phyloP scores from a whole-genome alignment of 2,329 filamentous ascomycete species.

The Ophiostoma ips region DNA sequence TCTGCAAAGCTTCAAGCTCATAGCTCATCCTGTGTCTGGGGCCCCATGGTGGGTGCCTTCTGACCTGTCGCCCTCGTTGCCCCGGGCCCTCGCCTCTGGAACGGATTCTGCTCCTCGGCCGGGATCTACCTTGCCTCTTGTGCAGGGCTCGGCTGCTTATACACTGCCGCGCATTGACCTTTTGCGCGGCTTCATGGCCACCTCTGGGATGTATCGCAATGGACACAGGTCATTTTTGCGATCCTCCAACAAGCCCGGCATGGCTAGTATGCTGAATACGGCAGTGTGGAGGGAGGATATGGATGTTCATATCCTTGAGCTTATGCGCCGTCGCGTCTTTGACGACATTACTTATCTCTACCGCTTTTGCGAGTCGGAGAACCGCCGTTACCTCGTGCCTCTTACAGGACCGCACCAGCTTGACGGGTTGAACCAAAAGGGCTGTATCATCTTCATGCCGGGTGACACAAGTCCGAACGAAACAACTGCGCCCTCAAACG shows the following conservation, averaged over 20 bases:
- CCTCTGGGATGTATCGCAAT: slow-evolving; percentile 11
- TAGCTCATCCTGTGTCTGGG: slow-evolving; percentile 38
- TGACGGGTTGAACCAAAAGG: background rate
- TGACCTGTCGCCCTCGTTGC: slow-evolving; percentile 3
- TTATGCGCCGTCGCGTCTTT: slow-evolving; percentile 33
- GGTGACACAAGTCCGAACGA: no score
- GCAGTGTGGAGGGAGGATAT: slow-evolving; percentile 41
- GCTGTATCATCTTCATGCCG: slow-evolving; percentile 6
- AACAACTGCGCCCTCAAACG: background rate
- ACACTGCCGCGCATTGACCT: slow-evolving; percentile 22
- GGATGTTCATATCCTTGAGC: slow-evolving; percentile 34
- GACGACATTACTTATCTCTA: slow-evolving; percentile 31
- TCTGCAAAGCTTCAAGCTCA: slow-evolving; percentile 45
- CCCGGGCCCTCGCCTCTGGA: background rate
- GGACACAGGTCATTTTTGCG: slow-evolving; percentile 5
- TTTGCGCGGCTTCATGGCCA: slow-evolving; percentile 15
- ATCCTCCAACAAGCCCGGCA: background rate
- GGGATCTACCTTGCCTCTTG: background rate
- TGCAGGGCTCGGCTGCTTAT: slow-evolving; percentile 15
- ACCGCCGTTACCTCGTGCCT: slow-evolving; percentile 27
- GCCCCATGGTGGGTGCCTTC: slow-evolving; percentile 42
- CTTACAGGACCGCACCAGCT: slow-evolving; percentile 16
- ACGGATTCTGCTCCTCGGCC: background rate
- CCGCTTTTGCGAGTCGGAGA: slow-evolving; percentile 16
- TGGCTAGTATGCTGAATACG: background rate